A percentile compares a stretch with the other conserved stretches of the same genome.
These are phyloP conservation scores for Malassezia equina DNA, from an alignment of 1,284 basidiomycete genomes.

Conservation along the genomic window DNA sequence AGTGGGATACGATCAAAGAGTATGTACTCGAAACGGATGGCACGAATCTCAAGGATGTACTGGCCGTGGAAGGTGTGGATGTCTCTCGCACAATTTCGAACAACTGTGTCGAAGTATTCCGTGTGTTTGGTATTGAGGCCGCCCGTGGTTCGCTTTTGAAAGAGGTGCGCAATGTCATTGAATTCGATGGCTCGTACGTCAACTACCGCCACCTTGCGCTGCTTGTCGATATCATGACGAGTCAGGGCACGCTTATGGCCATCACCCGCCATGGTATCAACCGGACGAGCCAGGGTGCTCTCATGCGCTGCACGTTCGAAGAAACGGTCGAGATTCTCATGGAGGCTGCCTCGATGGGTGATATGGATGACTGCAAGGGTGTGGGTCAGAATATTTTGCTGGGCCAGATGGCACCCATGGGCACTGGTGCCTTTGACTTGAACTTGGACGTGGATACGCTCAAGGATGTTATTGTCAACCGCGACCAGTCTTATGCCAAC, in stretches of 20 bases:
- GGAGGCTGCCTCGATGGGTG: slow-evolving; percentile 94
- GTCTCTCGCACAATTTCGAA: slow-evolving; percentile 86
- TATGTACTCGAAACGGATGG: slow-evolving; percentile 98
- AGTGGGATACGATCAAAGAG: slow-evolving; percentile 53
- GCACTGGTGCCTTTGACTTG: slow-evolving; percentile 70
- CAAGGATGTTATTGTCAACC: slow-evolving; percentile 96
- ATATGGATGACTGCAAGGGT: slow-evolving; percentile 94
- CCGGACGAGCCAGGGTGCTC: slow-evolving; percentile 62
- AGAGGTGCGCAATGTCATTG: slow-evolving; percentile 75
- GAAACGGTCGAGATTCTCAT: slow-evolving; percentile 98
- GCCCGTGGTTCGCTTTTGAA: slow-evolving; percentile 84
- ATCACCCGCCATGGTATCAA: slow-evolving; percentile 99
- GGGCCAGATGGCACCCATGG: slow-evolving; percentile 84
- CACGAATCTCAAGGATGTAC: slow-evolving; percentile 53
- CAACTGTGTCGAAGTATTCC: slow-evolving; percentile 89
- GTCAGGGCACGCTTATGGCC: slow-evolving; percentile 88
- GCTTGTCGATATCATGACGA: slow-evolving; percentile 96
- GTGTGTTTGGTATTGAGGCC: slow-evolving; percentile 96
- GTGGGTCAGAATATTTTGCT: slow-evolving; percentile 97
- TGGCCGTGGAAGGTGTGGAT: slow-evolving; percentile 91
- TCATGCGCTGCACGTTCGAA: slow-evolving; percentile 98
- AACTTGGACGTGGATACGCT: slow-evolving; percentile 95
- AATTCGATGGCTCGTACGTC: slow-evolving; percentile 98
- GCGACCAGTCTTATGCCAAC: slow-evolving; percentile 62
- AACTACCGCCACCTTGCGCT: slow-evolving; percentile 95